phyloP scores from a whole-genome alignment of 1,284 basidiomycete species.

The Gymnopus androsaceus region DNA sequence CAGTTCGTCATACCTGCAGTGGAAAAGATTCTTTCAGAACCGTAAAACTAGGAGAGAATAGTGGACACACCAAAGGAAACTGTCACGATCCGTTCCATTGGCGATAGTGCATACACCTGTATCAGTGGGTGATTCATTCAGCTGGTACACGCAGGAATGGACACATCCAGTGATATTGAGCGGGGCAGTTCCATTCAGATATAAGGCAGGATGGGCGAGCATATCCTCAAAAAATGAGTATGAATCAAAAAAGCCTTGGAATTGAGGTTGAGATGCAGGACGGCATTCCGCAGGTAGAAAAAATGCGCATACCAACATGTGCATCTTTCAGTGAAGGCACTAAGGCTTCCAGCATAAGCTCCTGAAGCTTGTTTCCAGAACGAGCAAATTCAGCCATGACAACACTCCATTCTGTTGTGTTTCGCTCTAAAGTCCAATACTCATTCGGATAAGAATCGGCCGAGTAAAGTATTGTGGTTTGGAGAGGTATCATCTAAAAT shows the following conservation, averaged over 20 bases:
- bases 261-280: conserved; percentile 17
- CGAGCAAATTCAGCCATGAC: conserved; percentile 46
- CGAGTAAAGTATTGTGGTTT: conserved; percentile 45
- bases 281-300: too few relatives aligned
- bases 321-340: conserved; percentile 34
- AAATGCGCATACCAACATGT: conserved; percentile 33
- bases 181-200: conserved; percentile 61
- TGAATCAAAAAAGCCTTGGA: conserved; percentile 49
- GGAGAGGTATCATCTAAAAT: conserved; percentile 49
- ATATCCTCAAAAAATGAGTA: conserved; percentile 58
- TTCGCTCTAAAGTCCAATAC: conserved; percentile 46
- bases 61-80: conserved; percentile 59
- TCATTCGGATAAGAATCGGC: conserved; percentile 41
- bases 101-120: conserved; percentile 40
- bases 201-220: conserved; percentile 45
- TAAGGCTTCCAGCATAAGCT: conserved; percentile 43
- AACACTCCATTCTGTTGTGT: conserved; percentile 52
- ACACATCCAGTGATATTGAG: conserved; percentile 54
- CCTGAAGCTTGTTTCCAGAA: conserved; percentile 43
- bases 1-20: conserved; percentile 53
- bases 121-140: conserved; percentile 36
- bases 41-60: not conserved
- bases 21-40: too few relatives aligned
- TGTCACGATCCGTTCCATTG: conserved; percentile 48
- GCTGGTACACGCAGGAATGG: conserved; percentile 45